Conservation (phyloP, 495 filamentous ascomycete species). For the Aspergillus sclerotioniger region DNA sequence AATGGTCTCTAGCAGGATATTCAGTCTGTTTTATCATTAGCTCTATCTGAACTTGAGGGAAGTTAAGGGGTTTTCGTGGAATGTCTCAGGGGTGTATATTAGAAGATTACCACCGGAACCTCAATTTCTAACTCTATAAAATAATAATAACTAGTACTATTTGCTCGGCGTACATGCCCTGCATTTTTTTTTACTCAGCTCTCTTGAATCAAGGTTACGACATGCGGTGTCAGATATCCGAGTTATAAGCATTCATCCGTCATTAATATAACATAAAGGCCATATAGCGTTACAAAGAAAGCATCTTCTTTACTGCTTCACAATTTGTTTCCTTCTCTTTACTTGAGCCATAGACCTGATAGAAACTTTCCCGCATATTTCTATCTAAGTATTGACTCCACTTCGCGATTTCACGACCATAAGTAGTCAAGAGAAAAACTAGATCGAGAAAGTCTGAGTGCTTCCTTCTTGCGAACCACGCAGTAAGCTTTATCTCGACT, state of each 20-base stretch:
- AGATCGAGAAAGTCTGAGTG: neutral
- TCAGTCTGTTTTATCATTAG: slow-evolving; percentile 14
- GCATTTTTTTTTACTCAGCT: neutral
- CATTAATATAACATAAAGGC: neutral
- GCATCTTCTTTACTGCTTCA: neutral
- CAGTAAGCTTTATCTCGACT: neutral
- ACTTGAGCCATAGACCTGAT: neutral
- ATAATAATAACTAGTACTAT: neutral
- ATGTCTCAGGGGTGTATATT: slow-evolving; percentile 1
- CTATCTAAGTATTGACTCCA: neutral
- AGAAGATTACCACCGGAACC: neutral
- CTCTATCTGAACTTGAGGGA: slow-evolving; percentile 11
- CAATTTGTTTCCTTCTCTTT: neutral
- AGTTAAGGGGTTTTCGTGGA: slow-evolving; percentile 11
- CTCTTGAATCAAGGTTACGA: neutral
- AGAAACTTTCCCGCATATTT: neutral
- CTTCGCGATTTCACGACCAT: neutral
- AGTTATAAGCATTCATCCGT: neutral
- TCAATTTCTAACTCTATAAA: slow-evolving; percentile 1
- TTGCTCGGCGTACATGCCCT: neutral
- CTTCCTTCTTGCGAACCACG: neutral
- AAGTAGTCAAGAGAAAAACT: neutral
- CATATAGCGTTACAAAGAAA: slow-evolving; percentile 1
- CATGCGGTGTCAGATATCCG: neutral
- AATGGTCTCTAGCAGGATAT: slow-evolving; percentile 16